Evolutionary conservation across 106 monocot species (phyloP).

Genomic region (Acanthochlamys bracteata): DNA sequence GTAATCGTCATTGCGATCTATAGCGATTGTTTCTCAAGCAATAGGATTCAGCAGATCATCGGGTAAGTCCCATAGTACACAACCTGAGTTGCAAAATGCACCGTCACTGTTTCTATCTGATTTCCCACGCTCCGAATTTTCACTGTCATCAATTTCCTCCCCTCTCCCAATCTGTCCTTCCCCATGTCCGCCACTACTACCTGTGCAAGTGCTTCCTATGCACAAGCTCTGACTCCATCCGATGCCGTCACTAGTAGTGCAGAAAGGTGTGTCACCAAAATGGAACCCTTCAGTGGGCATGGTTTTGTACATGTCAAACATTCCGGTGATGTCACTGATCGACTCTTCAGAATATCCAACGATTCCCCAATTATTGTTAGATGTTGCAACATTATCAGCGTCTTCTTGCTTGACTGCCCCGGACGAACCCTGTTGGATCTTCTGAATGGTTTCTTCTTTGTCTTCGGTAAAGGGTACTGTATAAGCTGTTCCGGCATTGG

Average conservation of each 20-base stretch:
- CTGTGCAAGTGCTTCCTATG: slow-evolving; percentile 38
- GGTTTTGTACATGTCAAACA: slow-evolving; percentile 7
- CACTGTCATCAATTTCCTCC: slow-evolving; percentile 20
- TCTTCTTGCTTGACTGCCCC: slow-evolving; percentile 39
- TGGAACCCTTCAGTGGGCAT: slow-evolving; percentile 12
- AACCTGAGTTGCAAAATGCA: slow-evolving; percentile 40
- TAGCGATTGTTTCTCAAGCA: neutral
- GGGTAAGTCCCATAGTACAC: slow-evolving; percentile 76
- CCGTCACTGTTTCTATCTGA: slow-evolving; percentile 16
- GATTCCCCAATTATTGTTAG: slow-evolving; percentile 15
- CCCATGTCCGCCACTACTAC: slow-evolving; percentile 1
- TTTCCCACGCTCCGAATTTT: slow-evolving; percentile 22
- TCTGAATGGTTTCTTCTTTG: slow-evolving; percentile 33
- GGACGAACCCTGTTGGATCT: slow-evolving; percentile 47
- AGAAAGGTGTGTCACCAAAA: slow-evolving; percentile 19
- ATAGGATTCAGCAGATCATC: slow-evolving; percentile 44
- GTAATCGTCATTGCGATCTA: neutral
- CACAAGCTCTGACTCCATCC: slow-evolving; percentile 55
- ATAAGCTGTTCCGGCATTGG: neutral
- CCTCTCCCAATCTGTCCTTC: slow-evolving; percentile 11
- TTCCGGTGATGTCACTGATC: slow-evolving; percentile 16
- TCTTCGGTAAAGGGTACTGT: neutral
- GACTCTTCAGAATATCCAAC: slow-evolving; percentile 1
- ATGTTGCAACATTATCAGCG: neutral
- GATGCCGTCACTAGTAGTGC: slow-evolving; percentile 21